Percentiles rank a stretch among this genome's conserved stretches.
These are phyloP conservation scores for Auxenochlorella protothecoides DNA, from an alignment of 139 green algal genomes.

Conservation along the genomic window DNA sequence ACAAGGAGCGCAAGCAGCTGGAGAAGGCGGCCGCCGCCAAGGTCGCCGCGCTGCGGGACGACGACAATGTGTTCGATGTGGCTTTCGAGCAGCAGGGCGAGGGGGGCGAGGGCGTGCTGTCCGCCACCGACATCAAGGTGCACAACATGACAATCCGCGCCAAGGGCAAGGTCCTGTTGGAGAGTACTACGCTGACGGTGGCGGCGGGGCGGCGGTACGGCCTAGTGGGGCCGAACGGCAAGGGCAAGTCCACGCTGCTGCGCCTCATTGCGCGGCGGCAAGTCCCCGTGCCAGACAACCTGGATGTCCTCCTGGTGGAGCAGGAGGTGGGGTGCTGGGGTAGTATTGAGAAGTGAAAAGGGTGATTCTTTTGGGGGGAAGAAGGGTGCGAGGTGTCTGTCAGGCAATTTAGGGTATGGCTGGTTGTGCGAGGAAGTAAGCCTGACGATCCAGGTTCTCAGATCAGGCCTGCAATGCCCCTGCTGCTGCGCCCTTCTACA, in stretches of 20 bases:
- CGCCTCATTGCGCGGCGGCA: slow-evolving; percentile 82
- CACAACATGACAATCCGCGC: slow-evolving; percentile 91
- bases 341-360: too few relatives aligned
- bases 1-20: slow-evolving; percentile 71
- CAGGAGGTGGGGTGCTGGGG: slow-evolving; percentile 53
- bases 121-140: slow-evolving; percentile 92
- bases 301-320: slow-evolving; percentile 99
- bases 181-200: slow-evolving; percentile 87
- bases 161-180: slow-evolving; percentile 95
- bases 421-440: too few relatives aligned
- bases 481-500: too few relatives aligned
- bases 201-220: slow-evolving; percentile 71
- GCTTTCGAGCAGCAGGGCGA: slow-evolving; percentile 66
- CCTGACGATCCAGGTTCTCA: too few relatives aligned
- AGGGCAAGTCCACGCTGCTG: slow-evolving; percentile 97
- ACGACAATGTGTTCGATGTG: slow-evolving; percentile 97
- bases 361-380: too few relatives aligned
- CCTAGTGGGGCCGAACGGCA: slow-evolving; percentile 79
- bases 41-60: slow-evolving; percentile 77
- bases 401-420: too few relatives aligned
- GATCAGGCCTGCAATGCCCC: too few relatives aligned
- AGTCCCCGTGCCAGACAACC: slow-evolving; percentile 88
- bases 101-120: slow-evolving; percentile 37
- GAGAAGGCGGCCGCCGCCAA: slow-evolving; percentile 68
- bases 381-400: too few relatives aligned